phyloP scores from a whole-genome alignment of 2,329 filamentous ascomycete species.

The Sporothrix brunneoviolacea region DNA sequence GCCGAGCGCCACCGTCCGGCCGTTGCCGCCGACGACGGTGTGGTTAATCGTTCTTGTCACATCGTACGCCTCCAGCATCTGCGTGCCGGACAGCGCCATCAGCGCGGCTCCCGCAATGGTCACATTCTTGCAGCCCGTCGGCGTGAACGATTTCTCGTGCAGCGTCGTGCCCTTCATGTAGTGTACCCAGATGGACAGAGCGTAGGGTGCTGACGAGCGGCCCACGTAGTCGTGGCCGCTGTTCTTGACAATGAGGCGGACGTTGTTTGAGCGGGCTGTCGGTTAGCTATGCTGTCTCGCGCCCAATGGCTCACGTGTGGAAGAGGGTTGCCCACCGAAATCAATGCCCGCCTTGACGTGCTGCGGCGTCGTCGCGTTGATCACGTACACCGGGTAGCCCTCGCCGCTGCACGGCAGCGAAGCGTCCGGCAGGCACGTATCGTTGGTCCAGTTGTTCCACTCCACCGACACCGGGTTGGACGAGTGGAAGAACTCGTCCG shows the following conservation, averaged over 20 bases:
- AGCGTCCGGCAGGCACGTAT: constrained; percentile 41
- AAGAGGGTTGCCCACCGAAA: constrained; percentile 6
- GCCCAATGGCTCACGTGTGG: background rate
- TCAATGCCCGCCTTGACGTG: constrained; percentile 25
- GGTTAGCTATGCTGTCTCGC: background rate
- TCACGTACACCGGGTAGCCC: constrained; percentile 11
- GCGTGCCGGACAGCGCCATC: constrained; percentile 39
- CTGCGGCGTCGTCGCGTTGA: constrained; percentile 30
- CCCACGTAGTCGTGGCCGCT: constrained; percentile 37
- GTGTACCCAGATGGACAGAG: constrained; percentile 32
- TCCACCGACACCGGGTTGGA: constrained; percentile 30
- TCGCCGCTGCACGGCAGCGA: constrained; percentile 31
- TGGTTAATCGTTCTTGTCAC: constrained; percentile 38
- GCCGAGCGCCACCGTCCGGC: constrained; percentile 50
- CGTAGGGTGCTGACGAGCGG: constrained; percentile 40
- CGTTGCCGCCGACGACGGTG: constrained; percentile 48
- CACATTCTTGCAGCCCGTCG: background rate
- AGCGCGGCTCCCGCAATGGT: constrained; percentile 41
- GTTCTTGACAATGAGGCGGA: constrained; percentile 35
- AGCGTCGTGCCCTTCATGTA: constrained; percentile 36
- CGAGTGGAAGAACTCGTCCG: constrained; percentile 31
- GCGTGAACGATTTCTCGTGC: constrained; percentile 32
- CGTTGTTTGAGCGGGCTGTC: constrained; percentile 24
- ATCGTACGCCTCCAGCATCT: constrained; percentile 42
- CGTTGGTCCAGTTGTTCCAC: constrained; percentile 41